Base-by-base conservation (phyloP, 257 asterid species). In the Primulina eburnea region DNA sequence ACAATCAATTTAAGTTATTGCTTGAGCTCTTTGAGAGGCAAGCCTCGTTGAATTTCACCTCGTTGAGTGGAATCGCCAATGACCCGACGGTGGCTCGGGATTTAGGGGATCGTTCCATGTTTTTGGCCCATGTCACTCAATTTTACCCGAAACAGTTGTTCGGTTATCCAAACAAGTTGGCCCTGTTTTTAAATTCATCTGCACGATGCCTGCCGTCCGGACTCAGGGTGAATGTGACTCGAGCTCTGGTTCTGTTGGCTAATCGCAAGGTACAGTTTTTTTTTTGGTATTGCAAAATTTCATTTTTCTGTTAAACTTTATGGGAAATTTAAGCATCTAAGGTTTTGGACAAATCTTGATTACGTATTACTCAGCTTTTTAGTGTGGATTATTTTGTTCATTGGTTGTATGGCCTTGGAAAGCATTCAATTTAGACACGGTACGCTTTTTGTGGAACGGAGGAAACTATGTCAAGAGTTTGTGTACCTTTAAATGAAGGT, bases 1-100 rank as follows among this genome's bases (percentile, higher is more conserved):
- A 89, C 86, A 78, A 64, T 40, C 97, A 90, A 74, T 93, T 90
- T 80, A 86, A 87, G 73, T 86, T 96, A 0, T 87, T 92, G 8
- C 80, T 90, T n/a, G 96, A 89, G 64, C 89, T 89, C 26, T 93
- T 90, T 62, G 81, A 85, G 80, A 89, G 87, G 67, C 96, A 93
- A 78, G 89, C 97, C 0, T 95, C 94, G 2, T 69, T 84, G 65
- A 90, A 82, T 71, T 90, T 87, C 82, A 87, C 90, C 68, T 89
- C 99, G 3, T 73, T 84, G 8, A 88, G 87, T 57, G 97, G 98
- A 55, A 83, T 86, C 58, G 72, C 85, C 3, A 75, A 84, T 12
- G 99, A 89, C 76, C 43, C 86, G 1, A 67, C 88, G 5, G 87
- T 90, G 2, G 83, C 96, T 11, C 90, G 89, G 85, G 89, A 85